Evolutionary conservation across 2,329 filamentous ascomycete genomes (phyloP).

Genomic region (Ophiostoma himal-ulmi): DNA sequence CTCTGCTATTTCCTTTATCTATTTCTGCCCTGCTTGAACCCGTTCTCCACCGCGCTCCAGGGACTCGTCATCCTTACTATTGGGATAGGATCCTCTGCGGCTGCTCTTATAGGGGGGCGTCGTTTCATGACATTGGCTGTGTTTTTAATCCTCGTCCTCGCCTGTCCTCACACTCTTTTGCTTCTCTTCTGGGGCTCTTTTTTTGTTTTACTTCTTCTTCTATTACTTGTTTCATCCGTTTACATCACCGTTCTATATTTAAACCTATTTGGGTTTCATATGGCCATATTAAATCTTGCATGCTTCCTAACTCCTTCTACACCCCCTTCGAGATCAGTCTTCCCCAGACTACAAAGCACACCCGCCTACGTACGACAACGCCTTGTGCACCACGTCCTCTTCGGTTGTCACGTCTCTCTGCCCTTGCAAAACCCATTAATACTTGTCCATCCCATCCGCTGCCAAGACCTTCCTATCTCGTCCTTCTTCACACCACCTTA

Average conservation of each 20-base stretch:
- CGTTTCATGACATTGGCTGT: neutral
- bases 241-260: neutral
- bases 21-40: neutral
- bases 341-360: neutral
- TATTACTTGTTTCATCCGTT: neutral
- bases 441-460: neutral
- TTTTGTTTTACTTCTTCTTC: neutral
- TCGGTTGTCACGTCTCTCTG: neutral
- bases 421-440: neutral
- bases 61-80: neutral
- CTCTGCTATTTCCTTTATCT: neutral
- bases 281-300: neutral
- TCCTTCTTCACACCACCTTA: neutral
- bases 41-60: constrained; percentile 2
- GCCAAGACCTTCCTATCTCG: neutral
- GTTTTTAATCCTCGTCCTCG: neutral
- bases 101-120: neutral
- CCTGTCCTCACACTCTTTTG: neutral
- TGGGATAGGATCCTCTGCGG: neutral
- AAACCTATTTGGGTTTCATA: neutral
- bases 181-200: neutral
- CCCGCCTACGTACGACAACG: neutral
- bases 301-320: neutral
- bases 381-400: neutral
- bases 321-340: neutral